Evolutionary conservation across 2,329 filamentous ascomycete species (phyloP), one percentile per base, ranked within the genome.

Genomic region (Alternaria tenuissima): DNA sequence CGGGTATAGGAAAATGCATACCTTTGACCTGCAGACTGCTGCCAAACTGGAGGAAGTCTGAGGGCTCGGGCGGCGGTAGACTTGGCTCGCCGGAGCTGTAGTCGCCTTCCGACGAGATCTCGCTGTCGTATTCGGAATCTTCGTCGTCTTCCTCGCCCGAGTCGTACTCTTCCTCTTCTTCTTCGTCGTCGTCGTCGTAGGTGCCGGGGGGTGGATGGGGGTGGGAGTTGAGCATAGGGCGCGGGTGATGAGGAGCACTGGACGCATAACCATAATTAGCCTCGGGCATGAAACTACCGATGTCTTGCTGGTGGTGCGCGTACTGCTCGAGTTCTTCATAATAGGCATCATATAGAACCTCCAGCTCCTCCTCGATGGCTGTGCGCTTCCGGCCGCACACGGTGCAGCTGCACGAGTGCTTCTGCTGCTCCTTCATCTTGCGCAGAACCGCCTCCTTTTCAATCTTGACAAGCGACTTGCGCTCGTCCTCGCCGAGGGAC

Each of bases 371-470:
- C 80, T 99, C 95, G 69, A 99, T 99, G 39, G 95, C 95, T 12
- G 91, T 97, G 55, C 95, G 89, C 82, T 99, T 99, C 67, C 95
- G 88, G 54, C 95, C 95, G 79, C 95, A 99, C 41, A 99, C 94
- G 5, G 93, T 96, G 80, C 95, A 99, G 78, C 94, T 97, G 83
- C 95, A 99, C 3, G 94, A 98, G 78, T 98, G 94, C 80, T 98
- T 98, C 79, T 99, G 95, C 80, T 99, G 95, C 80, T 99, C 95
- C 84, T 99, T 99, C 95, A 99, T 99, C 84, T 99, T 99, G 76
- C 92, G 93, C 57, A 99, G 82, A 0, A 99, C 95, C 7, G 95
- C 94, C 80, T 99, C 94, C 81, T 99, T 99, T 81, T 99, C 95
- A 30, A 99, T 94, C 80, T 97, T 97, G 75, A 99, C 93, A 47